These are phyloP conservation scores for Fraxinus sp. DNA, from an alignment of 305 asterid species.

Conservation along the genomic window DNA sequence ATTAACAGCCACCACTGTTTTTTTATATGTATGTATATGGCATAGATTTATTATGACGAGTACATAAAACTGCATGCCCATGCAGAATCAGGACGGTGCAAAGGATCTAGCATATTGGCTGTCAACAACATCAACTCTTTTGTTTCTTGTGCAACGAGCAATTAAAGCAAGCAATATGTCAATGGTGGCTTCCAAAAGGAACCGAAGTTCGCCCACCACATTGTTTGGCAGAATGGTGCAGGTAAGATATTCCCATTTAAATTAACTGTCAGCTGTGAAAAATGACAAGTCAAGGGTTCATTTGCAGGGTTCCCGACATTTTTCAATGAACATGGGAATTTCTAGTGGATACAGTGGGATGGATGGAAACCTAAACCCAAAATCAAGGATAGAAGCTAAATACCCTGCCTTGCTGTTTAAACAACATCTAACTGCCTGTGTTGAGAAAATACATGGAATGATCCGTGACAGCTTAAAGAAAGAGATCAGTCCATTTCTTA, in stretches of 20 bases:
- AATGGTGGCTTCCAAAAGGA: constrained; percentile 53
- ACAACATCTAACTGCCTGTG: constrained; percentile 93
- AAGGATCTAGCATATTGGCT: constrained; percentile 80
- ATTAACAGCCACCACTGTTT: constrained; percentile 16
- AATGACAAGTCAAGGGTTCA: constrained; percentile 27
- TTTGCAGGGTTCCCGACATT: constrained; percentile 65
- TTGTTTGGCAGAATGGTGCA: constrained; percentile 92
- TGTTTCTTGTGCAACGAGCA: constrained; percentile 81
- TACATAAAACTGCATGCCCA: constrained; percentile 8
- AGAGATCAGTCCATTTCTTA: constrained; percentile 79
- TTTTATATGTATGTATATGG: constrained; percentile 9
- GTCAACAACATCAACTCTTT: constrained; percentile 82
- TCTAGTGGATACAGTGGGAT: constrained; percentile 93
- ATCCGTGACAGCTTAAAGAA: constrained; percentile 86
- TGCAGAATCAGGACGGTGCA: constrained; percentile 65
- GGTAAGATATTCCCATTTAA: constrained; percentile 40
- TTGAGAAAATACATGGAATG: constrained; percentile 87
- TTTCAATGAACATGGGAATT: constrained; percentile 64
- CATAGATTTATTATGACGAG: constrained; percentile 5
- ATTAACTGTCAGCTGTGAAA: constrained; percentile 15
- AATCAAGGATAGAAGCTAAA: constrained; percentile 83
- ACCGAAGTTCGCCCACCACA: constrained; percentile 71
- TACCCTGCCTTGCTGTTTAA: constrained; percentile 90
- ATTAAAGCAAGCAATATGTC: constrained; percentile 77
- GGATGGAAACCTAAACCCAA: constrained; percentile 68